These are phyloP conservation scores for Hymenoscyphus occultus DNA, from an alignment of 2,329 filamentous ascomycete genomes.

Conservation along the genomic window DNA sequence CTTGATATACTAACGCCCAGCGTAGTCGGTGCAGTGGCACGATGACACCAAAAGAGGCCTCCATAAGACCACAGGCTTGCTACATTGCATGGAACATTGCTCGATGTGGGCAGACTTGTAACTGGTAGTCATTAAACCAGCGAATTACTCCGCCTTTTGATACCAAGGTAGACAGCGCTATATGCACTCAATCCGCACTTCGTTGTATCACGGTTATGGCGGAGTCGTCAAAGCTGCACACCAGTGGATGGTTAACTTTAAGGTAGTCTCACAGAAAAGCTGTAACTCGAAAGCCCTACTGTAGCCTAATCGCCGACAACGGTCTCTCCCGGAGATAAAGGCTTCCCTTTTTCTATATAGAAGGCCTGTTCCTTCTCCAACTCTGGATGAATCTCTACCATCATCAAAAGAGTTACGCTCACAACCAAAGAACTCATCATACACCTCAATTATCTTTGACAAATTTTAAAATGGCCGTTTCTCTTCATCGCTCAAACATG, in stretches of 20 bases:
- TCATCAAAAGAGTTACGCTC: too few species aligned
- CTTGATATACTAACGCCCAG: background rate
- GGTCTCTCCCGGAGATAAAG: background rate
- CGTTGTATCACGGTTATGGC: background rate
- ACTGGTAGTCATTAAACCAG: background rate
- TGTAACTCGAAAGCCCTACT: slow-evolving; percentile 11
- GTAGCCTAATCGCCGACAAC: slow-evolving; percentile 12
- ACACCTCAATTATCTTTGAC: background rate
- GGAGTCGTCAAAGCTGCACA: background rate
- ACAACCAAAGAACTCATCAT: background rate
- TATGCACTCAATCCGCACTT: background rate
- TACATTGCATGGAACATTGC: slow-evolving; percentile 2
- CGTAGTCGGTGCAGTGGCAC: background rate
- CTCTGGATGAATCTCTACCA: background rate
- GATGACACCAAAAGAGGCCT: background rate
- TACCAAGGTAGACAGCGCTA: background rate
- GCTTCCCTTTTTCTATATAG: slow-evolving; percentile 7
- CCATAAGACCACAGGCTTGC: background rate
- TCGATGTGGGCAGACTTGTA: slow-evolving; percentile 1
- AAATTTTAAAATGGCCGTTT: background rate
- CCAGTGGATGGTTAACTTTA: background rate
- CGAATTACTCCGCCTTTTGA: background rate
- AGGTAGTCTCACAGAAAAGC: background rate
- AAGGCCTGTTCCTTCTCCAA: background rate
- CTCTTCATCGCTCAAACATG: background rate